phyloP scores from a whole-genome alignment of 1,284 basidiomycete species.

The Chiua sp. region DNA sequence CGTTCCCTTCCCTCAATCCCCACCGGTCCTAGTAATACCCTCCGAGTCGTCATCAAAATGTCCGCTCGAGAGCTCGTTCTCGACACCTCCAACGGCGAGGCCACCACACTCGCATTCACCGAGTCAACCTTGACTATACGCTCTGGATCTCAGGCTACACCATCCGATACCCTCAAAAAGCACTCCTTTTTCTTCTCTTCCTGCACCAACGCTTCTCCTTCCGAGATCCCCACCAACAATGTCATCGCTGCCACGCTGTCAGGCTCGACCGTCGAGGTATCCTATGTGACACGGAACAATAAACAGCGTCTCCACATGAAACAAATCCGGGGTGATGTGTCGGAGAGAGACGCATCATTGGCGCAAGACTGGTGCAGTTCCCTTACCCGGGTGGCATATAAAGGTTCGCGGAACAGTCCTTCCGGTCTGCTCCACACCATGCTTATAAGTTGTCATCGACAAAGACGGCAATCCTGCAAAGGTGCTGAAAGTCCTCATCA shows the following conservation, averaged over 20 bases:
- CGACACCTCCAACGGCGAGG: constrained; percentile 8
- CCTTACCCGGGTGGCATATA: constrained; percentile 66
- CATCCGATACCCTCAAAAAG: constrained; percentile 1
- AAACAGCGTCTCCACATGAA: constrained; percentile 45
- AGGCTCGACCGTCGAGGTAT: constrained; percentile 46
- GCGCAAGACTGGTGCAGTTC: constrained; percentile 61
- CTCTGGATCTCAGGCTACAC: neutral
- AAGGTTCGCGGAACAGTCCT: constrained; percentile 48
- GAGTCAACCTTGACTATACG: constrained; percentile 24
- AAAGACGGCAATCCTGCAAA: constrained; percentile 57
- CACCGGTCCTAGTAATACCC: constrained; percentile 6
- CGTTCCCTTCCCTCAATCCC: too few species aligned
- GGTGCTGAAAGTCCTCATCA: constrained; percentile 78
- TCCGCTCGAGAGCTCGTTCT: constrained; percentile 27
- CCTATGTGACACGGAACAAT: constrained; percentile 51
- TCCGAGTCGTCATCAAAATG: constrained; percentile 15
- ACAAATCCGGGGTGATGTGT: constrained; percentile 48
- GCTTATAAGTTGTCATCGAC: constrained; percentile 4
- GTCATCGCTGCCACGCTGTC: constrained; percentile 56
- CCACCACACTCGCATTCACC: constrained; percentile 21
- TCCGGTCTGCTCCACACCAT: neutral
- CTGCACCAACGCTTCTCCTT: constrained; percentile 7
- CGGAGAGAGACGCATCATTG: constrained; percentile 39
- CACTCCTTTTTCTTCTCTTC: constrained; percentile 13
- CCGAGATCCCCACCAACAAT: constrained; percentile 48